Base-by-base conservation (phyloP, 306 rosid genomes). In the Vigna reflexopilosa region DNA sequence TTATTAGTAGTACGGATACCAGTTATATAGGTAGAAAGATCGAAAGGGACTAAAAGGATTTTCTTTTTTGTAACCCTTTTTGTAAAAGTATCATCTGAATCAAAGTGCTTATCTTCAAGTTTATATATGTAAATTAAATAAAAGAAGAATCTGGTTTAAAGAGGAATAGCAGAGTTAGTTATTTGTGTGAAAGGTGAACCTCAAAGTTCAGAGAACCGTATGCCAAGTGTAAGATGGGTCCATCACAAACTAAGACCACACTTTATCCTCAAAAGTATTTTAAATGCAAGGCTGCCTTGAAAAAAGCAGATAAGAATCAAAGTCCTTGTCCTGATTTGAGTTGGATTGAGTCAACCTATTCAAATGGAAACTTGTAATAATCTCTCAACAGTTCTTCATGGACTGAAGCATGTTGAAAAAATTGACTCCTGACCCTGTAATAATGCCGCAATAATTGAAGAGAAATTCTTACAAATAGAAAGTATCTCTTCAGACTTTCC, bases 1-100 rank as follows among this genome's bases (percentile, higher is more conserved):
- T 67, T 58, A 19, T 59, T 34, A 32, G n/a, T 7, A 32, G 81
- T 75, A 79, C 57, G 71, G 86, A 75, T 69, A 9, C 76, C 51
- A 59, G 7, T 16, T 55, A 30, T 63, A 19, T 66, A 48, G 52
- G 69, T 42, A 4, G 77, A 71, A 64, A 5, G 49, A 36, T 50
- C 51, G 73, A 40, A 15, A 73, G 51, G 20, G 7, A 22, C 72
- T 34, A 19, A 17, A 50, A 34, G 13, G 36, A 38, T 16, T 8
- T 78, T 12, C 38, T 20, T 55, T 20, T 55, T 48, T 32, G n/a
- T 17, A 5, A 61, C 14, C 26, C 50, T 47, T 78, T 50, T 13
- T 6, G 66, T 26, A 24, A 6, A 24, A 47, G 71, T 9, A 15
- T 42, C 4, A 9, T 42, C 0, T 49, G 52, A 15, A 49, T 48